Base-by-base conservation (phyloP, 1,284 basidiomycete species). In the Sporisorium scitamineum region DNA sequence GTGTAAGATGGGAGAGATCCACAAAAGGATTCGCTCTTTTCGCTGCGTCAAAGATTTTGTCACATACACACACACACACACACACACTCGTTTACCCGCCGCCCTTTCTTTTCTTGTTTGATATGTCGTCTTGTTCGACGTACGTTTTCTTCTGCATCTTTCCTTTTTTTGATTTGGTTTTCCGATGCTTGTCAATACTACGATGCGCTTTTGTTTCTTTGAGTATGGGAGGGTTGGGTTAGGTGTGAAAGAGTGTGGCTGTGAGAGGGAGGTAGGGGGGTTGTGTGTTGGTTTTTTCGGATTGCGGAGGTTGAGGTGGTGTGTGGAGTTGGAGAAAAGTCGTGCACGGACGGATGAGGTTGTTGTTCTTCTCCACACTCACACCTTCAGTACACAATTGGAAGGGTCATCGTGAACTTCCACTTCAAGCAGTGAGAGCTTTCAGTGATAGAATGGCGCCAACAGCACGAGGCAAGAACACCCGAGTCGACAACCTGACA, bases 51-150 rank as follows among this genome's bases (percentile, higher is more conserved):
- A n/a, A n/a, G n/a, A n/a, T n/a, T n/a, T n/a, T n/a, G n/a, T n/a
- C n/a, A n/a, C n/a, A n/a, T n/a, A n/a, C n/a, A n/a, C n/a, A n/a
- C n/a, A n/a, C n/a, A n/a, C 44, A 22, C 37, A 22, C 24, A 34
- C 20, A 41, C 55, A 65, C 55, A 56, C 64, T 55, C 53, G 37
- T 60, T 61, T 58, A 55, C 45, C 32, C 48, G 14, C n/a, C 45
- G 24, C n/a, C 16, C 9, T 52, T 31, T 24, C 3, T 47, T 37
- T 34, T 51, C 22, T 59, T 34, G 32, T 27, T 47, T n/a, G n/a
- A n/a, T n/a, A n/a, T 34, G 24, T 22, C 20, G 16, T 8, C 41
- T 42, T 52, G 31, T n/a, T 22, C 7, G 34, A n/a, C 22, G 8
- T 20, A 8, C 41, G 16, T 34, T 61, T 45, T 18, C 31, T 45